Evolutionary conservation across 495 filamentous ascomycete genomes (phyloP), one percentile per base, ranked within the genome.

Genomic region (Xanthoparmelia taractica): DNA sequence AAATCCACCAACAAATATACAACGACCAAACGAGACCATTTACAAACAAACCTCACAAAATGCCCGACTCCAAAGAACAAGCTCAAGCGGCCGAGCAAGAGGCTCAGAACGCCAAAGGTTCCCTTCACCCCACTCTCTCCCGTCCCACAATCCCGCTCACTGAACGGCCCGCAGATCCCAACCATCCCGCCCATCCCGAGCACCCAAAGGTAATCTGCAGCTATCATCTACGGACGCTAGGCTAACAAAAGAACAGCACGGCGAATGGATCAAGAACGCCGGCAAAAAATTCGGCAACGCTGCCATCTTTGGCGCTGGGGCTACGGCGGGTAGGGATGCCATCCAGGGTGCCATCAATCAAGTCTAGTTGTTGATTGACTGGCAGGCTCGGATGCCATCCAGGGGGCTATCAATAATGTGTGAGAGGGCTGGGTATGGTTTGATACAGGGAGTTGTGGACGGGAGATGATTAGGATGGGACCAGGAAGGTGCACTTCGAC

Each of bases 261-360:
- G 47, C 13, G 41, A 61, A 23, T 55, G 47, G 45, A 13, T 61
- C 34, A 61, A 61, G 34, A 40, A 61, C 52, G 34, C 17, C 7
- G 47, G 47, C 34, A 54, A 61, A 34, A 61, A 61, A n/a, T 61
- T 61, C 17, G 59, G 59, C 47, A 61, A 61, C 40, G 59, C 59
- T 20, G 59, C 59, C 34, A 55, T 61, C 34, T 61, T 61, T 12
- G 59, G 59, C 13, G 59, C 59, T 25, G 47, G 59, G 13, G 59
- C 59, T 15, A 61, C 59, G 8, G 59, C 59, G 4, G 59, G 59
- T 29, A 23, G 33, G 15, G 59, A 61, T 34, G 59, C 59, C 4
- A 25, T 60, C 31, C 33, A 52, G 15, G 43, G n/a, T 17, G 43
- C 59, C 6, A n/a, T 23, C 3, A 45, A 23, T 17, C 41, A n/a